Percentiles rank a stretch among this genome's conserved stretches.
Evolutionary conservation across 768 basidiomycete species (phyloP).

Genomic region (Amanita polypyramis): DNA sequence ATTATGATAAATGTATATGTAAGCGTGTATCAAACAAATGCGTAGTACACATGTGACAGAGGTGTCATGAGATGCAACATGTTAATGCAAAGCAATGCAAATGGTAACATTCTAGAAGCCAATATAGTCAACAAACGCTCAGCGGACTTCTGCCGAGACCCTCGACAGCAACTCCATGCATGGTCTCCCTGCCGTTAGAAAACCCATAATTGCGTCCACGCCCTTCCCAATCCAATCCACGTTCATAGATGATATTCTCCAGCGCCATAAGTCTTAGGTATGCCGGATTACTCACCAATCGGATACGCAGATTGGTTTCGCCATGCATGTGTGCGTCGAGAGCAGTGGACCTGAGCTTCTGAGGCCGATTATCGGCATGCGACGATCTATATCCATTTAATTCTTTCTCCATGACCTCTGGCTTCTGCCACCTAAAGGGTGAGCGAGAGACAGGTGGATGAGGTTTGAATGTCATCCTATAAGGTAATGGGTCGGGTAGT

Average conservation of each 20-base stretch:
- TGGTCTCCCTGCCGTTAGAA: slow-evolving; percentile 45
- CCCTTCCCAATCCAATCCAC: slow-evolving; percentile 37
- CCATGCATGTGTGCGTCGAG: background rate
- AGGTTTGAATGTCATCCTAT: slow-evolving; percentile 17
- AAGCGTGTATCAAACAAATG: no score
- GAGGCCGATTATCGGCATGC: background rate
- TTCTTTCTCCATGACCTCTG: background rate
- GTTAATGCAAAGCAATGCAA: background rate
- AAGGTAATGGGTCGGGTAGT: slow-evolving; percentile 24
- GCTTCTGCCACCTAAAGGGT: background rate
- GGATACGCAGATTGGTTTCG: slow-evolving; percentile 23
- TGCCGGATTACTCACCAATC: slow-evolving; percentile 52
- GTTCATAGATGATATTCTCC: slow-evolving; percentile 39
- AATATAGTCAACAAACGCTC: slow-evolving; percentile 10
- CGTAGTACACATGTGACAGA: no score
- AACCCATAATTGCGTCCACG: slow-evolving; percentile 36
- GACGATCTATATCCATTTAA: background rate
- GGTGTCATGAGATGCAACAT: background rate
- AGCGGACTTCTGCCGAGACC: slow-evolving; percentile 47
- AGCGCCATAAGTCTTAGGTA: slow-evolving; percentile 50
- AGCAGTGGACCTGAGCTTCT: background rate
- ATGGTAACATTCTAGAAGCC: background rate
- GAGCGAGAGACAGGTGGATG: slow-evolving; percentile 4
- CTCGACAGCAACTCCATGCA: slow-evolving; percentile 51
- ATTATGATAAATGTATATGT: no score